These are phyloP conservation scores for Fusarium odoratissimum DNA, from an alignment of 2,329 filamentous ascomycete genomes.

Conservation along the genomic window DNA sequence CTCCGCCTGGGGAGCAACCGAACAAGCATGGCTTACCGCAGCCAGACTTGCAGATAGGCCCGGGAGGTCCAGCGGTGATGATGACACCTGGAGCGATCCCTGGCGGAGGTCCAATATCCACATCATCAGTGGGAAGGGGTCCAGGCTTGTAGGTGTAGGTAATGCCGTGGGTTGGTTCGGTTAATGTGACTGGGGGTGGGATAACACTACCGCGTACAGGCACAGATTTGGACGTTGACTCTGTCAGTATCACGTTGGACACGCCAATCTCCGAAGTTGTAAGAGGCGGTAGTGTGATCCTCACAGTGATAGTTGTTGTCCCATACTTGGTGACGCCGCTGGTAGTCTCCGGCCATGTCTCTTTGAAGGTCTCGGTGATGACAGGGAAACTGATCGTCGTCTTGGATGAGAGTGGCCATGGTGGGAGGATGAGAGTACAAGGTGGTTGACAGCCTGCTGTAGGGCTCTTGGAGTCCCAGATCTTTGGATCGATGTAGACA, in stretches of 20 bases:
- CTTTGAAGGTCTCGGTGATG: constrained; percentile 16
- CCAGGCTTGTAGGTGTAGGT: constrained; percentile 19
- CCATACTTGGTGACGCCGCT: constrained; percentile 14
- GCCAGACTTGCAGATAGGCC: constrained; percentile 11
- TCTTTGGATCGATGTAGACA: constrained; percentile 16
- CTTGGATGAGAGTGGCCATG: constrained; percentile 18
- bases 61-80: constrained; percentile 4
- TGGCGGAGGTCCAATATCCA: constrained; percentile 13
- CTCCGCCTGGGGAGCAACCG: constrained; percentile 1
- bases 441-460: constrained; percentile 14
- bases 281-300: constrained; percentile 16
- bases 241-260: constrained; percentile 17
- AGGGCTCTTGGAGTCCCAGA: constrained; percentile 9
- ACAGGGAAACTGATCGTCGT: constrained; percentile 20
- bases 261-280: constrained; percentile 18
- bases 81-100: constrained; percentile 10
- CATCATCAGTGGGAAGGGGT: constrained; percentile 4
- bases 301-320: constrained; percentile 25
- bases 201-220: constrained; percentile 13
- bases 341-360: constrained; percentile 22
- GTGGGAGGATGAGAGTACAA: constrained; percentile 17
- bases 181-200: constrained; percentile 12
- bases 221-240: constrained; percentile 2
- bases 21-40: constrained; percentile 15
- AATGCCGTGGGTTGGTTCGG: constrained; percentile 15